These are phyloP conservation scores for Penicillium cinerascens DNA, from an alignment of 495 filamentous ascomycete species.

Conservation along the genomic window DNA sequence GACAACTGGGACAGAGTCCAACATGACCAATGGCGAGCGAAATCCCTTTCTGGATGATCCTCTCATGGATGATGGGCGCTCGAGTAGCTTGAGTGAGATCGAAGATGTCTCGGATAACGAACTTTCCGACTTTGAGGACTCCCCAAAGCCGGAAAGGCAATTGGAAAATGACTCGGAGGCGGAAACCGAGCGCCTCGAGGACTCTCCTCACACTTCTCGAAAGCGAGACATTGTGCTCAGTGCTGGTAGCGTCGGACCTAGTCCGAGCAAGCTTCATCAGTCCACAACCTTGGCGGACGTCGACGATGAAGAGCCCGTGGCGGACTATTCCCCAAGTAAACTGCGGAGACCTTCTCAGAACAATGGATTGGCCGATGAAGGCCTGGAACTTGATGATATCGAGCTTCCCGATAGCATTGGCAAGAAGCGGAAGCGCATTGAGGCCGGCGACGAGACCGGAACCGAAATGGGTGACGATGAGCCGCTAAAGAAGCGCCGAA, in stretches of 20 bases:
- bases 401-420: slow-evolving; percentile 30
- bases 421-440: slow-evolving; percentile 50
- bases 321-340: slow-evolving; percentile 44
- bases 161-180: slow-evolving; percentile 88
- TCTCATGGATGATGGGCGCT: slow-evolving; percentile 45
- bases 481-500: slow-evolving; percentile 43
- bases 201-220: slow-evolving; percentile 75
- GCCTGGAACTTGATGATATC: slow-evolving; percentile 28
- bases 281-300: slow-evolving; percentile 47
- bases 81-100: slow-evolving; percentile 87
- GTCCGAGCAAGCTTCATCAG: slow-evolving; percentile 63
- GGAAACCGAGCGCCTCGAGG: slow-evolving; percentile 91
- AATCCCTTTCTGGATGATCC: slow-evolving; percentile 38
- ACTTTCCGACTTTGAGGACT: slow-evolving; percentile 52
- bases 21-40: slow-evolving; percentile 37
- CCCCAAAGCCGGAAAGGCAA: slow-evolving; percentile 35
- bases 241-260: slow-evolving; percentile 50
- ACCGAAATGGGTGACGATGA: slow-evolving; percentile 44
- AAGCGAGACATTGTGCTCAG: slow-evolving; percentile 60
- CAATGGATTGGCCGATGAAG: slow-evolving; percentile 29
- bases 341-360: slow-evolving; percentile 31
- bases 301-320: slow-evolving; percentile 37
- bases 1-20: slow-evolving; percentile 31
- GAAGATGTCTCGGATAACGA: slow-evolving; percentile 70
- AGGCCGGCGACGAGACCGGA: slow-evolving; percentile 37